A percentile compares a stretch with the other conserved stretches of the same genome.
These are phyloP conservation scores for Salix caprea DNA, from an alignment of 345 rosid genomes.

Conservation along the genomic window DNA sequence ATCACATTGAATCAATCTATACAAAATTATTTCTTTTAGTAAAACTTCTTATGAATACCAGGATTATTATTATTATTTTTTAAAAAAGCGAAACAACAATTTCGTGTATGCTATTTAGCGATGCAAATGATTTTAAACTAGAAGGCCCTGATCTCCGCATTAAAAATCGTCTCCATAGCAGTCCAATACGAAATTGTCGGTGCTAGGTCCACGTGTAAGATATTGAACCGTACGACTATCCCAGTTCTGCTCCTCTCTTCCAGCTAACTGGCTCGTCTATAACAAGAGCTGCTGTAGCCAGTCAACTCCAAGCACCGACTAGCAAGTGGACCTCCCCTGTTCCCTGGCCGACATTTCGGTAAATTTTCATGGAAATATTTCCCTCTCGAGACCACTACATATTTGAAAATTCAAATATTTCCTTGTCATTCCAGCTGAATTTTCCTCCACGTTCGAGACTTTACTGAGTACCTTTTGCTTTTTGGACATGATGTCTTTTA, in stretches of 20 bases:
- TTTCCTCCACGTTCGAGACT: background rate
- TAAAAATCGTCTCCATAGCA: too few species aligned
- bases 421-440: background rate
- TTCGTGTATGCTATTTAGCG: too few species aligned
- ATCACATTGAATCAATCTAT: too few species aligned
- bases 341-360: conserved; percentile 36
- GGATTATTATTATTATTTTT: too few species aligned
- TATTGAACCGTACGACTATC: background rate
- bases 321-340: conserved; percentile 24
- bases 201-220: conserved; percentile 21
- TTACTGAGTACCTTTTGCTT: background rate
- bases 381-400: background rate
- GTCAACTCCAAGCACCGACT: conserved; percentile 20
- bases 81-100: too few species aligned
- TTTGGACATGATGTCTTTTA: too few species aligned
- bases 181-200: conserved; percentile 5
- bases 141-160: too few species aligned
- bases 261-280: background rate
- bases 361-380: too few species aligned
- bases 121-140: too few species aligned
- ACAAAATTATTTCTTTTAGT: too few species aligned
- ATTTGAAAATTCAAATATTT: background rate
- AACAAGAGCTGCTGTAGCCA: background rate
- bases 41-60: too few species aligned
- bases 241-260: background rate